A percentile compares a stretch with the other conserved stretches of the same genome.
Conservation (phyloP, 805 yeast genomes). For the Candida maltosa region DNA sequence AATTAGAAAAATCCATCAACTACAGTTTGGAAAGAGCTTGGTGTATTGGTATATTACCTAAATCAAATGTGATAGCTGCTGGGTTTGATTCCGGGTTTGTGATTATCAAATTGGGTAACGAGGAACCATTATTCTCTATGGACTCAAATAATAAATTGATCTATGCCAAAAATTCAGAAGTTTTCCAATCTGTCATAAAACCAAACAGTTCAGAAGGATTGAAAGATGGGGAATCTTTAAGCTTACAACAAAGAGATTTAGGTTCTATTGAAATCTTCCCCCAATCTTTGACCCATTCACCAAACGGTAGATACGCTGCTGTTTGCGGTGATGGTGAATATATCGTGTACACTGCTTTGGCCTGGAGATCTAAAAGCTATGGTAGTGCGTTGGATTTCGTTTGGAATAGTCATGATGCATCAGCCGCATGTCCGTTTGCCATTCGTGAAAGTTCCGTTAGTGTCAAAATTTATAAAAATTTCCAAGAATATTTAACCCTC, state of each 20-base stretch:
- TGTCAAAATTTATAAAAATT: slow-evolving; percentile 76
- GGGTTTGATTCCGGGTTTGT: slow-evolving; percentile 95
- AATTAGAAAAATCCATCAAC: slow-evolving; percentile 86
- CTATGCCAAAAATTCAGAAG: slow-evolving; percentile 88
- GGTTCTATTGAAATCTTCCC: slow-evolving; percentile 96
- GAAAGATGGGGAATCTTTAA: slow-evolving; percentile 78
- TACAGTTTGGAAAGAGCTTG: slow-evolving; percentile 94
- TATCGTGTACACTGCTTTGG: slow-evolving; percentile 91
- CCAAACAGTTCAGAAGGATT: slow-evolving; percentile 55
- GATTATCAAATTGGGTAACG: slow-evolving; percentile 87
- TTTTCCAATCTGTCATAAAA: slow-evolving; percentile 77
- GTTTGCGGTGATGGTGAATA: slow-evolving; percentile 98
- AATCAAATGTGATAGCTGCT: slow-evolving; percentile 75
- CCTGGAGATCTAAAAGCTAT: slow-evolving; percentile 95
- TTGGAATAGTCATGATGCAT: slow-evolving; percentile 81
- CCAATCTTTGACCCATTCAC: slow-evolving; percentile 81
- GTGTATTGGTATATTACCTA: slow-evolving; percentile 79
- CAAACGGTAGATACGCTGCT: slow-evolving; percentile 95
- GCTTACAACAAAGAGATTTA: slow-evolving; percentile 80
- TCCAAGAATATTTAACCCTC: slow-evolving; percentile 69
- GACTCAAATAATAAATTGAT: slow-evolving; percentile 89
- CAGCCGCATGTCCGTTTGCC: slow-evolving; percentile 71
- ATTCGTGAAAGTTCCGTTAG: slow-evolving; percentile 65
- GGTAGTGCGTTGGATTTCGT: slow-evolving; percentile 89
- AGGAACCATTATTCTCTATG: slow-evolving; percentile 90